Conservation (phyloP, 352 stramenopile species). For the Phytophthora kernoviae region DNA sequence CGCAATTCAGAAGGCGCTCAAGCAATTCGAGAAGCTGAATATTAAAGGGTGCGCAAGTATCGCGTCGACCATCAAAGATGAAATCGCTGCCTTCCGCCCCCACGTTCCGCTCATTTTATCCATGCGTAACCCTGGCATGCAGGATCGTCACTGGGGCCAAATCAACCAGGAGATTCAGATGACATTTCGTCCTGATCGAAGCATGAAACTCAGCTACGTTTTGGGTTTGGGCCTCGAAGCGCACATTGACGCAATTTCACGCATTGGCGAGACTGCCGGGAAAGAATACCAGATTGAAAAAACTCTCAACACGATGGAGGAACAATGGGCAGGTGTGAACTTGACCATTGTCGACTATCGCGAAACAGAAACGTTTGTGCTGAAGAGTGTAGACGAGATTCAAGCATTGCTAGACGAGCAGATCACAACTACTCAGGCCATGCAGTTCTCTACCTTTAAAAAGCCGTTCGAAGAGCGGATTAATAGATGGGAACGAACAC, state of each 20-base stretch:
- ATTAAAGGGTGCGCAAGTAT: conserved; percentile 88
- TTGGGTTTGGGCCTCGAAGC: conserved; percentile 86
- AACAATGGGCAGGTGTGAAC: conserved; percentile 87
- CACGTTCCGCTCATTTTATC: conserved; percentile 90
- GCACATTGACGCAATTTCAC: conserved; percentile 89
- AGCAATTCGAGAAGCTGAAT: conserved; percentile 93
- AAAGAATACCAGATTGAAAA: conserved; percentile 97
- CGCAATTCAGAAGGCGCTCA: conserved; percentile 91
- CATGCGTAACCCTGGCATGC: conserved; percentile 93
- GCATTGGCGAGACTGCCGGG: conserved; percentile 91
- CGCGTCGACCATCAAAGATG: conserved; percentile 86
- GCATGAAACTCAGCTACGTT: conserved; percentile 84
- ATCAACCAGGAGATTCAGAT: conserved; percentile 91
- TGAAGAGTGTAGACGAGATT: conserved; percentile 95
- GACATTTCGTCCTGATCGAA: conserved; percentile 82
- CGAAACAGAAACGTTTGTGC: conserved; percentile 93
- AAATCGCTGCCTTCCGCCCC: conserved; percentile 91
- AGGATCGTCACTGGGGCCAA: conserved; percentile 92
- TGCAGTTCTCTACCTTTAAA: conserved; percentile 96
- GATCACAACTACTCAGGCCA: conserved; percentile 95
- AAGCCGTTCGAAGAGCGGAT: conserved; percentile 95
- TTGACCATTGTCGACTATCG: conserved; percentile 89
- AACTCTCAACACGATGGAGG: conserved; percentile 92
- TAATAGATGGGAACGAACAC: conserved; percentile 88
- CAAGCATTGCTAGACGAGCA: conserved; percentile 94